A percentile compares a stretch with the other conserved stretches of the same genome.
Evolutionary conservation across 768 basidiomycete species (phyloP).

Genomic region (Panellus pusillus): DNA sequence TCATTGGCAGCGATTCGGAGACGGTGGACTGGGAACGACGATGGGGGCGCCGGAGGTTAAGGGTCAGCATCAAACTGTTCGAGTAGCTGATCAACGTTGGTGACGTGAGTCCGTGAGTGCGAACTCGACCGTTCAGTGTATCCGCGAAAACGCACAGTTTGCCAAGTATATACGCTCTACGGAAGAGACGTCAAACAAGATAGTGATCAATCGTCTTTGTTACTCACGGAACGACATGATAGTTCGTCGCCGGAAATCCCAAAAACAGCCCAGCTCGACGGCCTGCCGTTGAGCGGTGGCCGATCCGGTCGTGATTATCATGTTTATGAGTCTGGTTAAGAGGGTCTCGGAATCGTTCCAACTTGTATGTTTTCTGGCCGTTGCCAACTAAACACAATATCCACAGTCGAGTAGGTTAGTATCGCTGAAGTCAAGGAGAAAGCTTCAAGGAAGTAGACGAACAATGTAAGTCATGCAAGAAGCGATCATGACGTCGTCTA

Average conservation of each 20-base stretch:
- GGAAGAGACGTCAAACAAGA: not conserved
- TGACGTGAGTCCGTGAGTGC: too few species aligned
- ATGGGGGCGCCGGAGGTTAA: slow-evolving; percentile 5
- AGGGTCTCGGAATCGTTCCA: not conserved
- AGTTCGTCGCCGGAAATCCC: not conserved
- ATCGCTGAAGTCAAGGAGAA: not conserved
- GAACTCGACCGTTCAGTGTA: not conserved
- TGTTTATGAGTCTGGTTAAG: not conserved
- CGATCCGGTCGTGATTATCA: not conserved
- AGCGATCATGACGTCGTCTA: slow-evolving; percentile 16
- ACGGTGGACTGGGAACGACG: too few species aligned
- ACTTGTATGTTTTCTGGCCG: not conserved
- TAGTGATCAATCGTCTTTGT: not conserved
- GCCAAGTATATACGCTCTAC: slow-evolving; percentile 5
- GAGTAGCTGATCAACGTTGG: slow-evolving; percentile 1
- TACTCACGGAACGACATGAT: slow-evolving; percentile 10
- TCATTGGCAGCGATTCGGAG: too few species aligned
- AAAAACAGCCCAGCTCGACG: slow-evolving; percentile 3
- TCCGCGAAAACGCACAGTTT: not conserved
- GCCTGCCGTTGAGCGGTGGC: not conserved
- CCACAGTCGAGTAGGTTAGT: too few species aligned
- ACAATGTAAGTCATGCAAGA: slow-evolving; percentile 20
- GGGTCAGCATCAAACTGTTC: slow-evolving; percentile 3
- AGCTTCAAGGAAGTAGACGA: not conserved
- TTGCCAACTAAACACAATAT: not conserved